Evolutionary conservation across 345 rosid genomes (phyloP).

Genomic region (Moringa oleifera): DNA sequence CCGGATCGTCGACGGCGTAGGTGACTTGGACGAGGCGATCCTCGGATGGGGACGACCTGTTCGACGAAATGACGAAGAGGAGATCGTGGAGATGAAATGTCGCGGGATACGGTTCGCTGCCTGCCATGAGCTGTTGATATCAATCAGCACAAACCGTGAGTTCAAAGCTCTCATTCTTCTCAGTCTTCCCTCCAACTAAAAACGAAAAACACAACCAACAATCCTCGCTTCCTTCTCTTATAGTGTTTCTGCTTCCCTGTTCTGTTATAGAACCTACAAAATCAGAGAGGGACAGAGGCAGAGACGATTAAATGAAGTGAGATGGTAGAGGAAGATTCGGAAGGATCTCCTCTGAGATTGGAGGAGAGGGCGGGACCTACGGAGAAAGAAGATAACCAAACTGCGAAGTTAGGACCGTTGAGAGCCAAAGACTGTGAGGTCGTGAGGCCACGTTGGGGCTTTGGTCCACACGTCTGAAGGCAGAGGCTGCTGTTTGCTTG

Average conservation of each 20-base stretch:
- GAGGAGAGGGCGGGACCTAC: slow-evolving; percentile 40
- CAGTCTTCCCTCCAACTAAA: neutral
- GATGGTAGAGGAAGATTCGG: slow-evolving; percentile 60
- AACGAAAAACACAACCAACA: neutral
- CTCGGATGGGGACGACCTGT: slow-evolving; percentile 45
- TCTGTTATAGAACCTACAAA: slow-evolving; percentile 2
- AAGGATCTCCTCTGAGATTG: slow-evolving; percentile 50
- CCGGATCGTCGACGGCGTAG: slow-evolving; percentile 33
- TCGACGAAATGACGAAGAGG: slow-evolving; percentile 63
- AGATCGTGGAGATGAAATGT: slow-evolving; percentile 30
- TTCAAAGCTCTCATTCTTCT: slow-evolving; percentile 48
- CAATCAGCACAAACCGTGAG: slow-evolving; percentile 58
- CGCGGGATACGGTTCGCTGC: slow-evolving; percentile 31
- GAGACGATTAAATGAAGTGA: slow-evolving; percentile 11
- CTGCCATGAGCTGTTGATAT: slow-evolving; percentile 64
- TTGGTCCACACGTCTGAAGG: slow-evolving; percentile 16
- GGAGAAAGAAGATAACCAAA: neutral
- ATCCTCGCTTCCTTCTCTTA: neutral
- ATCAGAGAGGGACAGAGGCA: too few species aligned
- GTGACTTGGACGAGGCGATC: slow-evolving; percentile 34
- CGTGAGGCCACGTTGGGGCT: slow-evolving; percentile 18
- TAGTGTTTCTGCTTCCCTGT: neutral
- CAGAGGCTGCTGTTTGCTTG: neutral
- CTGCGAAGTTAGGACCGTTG: slow-evolving; percentile 26
- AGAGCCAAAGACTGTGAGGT: slow-evolving; percentile 3